Percentiles rank a stretch among this genome's conserved stretches.
Evolutionary conservation across 768 basidiomycete species (phyloP).

Genomic region (Amanita brunnescens): DNA sequence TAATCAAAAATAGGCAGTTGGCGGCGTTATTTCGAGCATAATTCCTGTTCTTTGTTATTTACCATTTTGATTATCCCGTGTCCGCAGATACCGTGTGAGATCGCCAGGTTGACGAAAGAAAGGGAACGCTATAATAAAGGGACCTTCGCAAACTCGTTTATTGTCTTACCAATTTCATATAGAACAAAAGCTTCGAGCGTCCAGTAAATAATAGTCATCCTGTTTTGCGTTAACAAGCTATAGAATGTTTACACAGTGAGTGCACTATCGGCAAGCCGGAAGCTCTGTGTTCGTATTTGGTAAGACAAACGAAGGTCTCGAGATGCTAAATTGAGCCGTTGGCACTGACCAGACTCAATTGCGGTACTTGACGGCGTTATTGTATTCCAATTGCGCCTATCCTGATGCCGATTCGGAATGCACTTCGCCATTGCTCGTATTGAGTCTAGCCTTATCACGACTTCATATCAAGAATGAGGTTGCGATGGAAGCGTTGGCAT

Average conservation of each 20-base stretch:
- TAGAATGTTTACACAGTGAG: neutral
- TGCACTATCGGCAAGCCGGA: no score
- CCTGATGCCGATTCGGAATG: no score
- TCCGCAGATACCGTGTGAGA: conserved; percentile 1
- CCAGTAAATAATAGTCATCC: neutral
- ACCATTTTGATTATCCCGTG: neutral
- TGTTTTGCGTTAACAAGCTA: neutral
- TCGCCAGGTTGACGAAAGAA: neutral
- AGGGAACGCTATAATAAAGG: neutral
- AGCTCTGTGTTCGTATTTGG: no score
- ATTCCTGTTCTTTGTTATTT: neutral
- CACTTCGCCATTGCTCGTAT: no score
- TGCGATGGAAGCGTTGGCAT: neutral
- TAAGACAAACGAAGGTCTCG: neutral
- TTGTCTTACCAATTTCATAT: neutral
- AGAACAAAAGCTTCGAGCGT: neutral
- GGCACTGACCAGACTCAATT: neutral
- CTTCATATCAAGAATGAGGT: no score
- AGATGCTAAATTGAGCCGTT: neutral
- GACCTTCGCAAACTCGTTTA: neutral
- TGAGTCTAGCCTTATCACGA: no score
- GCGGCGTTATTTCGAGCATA: neutral
- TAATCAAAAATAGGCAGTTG: no score
- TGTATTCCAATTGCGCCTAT: no score
- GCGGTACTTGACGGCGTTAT: neutral